Evolutionary conservation across 345 rosid genomes (phyloP).

Genomic region (Rhizophora apiculata): DNA sequence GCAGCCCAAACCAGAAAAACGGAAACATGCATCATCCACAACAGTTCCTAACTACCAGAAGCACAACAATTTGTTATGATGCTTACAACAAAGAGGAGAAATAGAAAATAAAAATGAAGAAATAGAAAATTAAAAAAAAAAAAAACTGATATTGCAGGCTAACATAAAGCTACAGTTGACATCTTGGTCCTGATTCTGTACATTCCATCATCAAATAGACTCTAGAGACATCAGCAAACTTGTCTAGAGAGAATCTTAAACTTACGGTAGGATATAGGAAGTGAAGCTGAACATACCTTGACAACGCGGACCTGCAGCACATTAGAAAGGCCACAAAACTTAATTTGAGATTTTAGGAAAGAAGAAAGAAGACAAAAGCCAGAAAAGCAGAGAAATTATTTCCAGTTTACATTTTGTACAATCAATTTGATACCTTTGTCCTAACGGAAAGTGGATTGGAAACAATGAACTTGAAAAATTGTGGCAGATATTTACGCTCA

Average conservation of each 20-base stretch:
- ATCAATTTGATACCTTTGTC: slow-evolving; percentile 58
- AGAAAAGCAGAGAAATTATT: no score
- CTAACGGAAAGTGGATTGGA: slow-evolving; percentile 90
- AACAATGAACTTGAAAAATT: slow-evolving; percentile 88
- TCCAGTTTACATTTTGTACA: not conserved
- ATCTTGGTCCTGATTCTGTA: not conserved
- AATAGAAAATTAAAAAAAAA: no score
- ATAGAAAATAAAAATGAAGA: no score
- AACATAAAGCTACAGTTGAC: not conserved
- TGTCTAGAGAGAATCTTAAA: slow-evolving; percentile 10
- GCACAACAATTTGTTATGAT: no score
- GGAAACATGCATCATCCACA: not conserved
- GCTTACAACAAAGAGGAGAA: no score
- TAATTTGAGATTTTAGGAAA: not conserved
- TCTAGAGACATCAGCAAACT: slow-evolving; percentile 3
- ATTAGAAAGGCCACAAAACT: not conserved
- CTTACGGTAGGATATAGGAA: slow-evolving; percentile 24
- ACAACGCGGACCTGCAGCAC: slow-evolving; percentile 81
- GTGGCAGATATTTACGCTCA: slow-evolving; percentile 93
- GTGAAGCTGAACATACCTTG: slow-evolving; percentile 60
- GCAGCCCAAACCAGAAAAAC: no score
- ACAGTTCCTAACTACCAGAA: no score
- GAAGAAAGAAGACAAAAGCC: not conserved
- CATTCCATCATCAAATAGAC: not conserved
- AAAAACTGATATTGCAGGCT: not conserved